Percentiles rank a stretch among this genome's conserved stretches.
These are phyloP conservation scores for Melastoma candidum DNA, from an alignment of 441 rosid species.

Conservation along the genomic window DNA sequence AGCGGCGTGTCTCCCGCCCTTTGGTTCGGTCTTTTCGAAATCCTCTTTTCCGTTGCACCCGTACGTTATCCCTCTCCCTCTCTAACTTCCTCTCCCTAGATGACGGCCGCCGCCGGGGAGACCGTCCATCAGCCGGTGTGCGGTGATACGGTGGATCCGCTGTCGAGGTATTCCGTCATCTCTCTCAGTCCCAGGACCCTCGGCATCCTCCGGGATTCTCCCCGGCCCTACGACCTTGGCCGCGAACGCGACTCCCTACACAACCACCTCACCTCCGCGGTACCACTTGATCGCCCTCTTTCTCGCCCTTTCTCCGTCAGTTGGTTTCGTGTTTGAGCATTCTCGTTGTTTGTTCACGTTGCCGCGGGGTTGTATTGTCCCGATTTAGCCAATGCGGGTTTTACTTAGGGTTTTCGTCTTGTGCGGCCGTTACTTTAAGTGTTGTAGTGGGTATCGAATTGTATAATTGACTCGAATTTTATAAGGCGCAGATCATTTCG, in stretches of 20 bases:
- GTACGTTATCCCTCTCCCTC: not conserved
- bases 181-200: constrained; percentile 53
- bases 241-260: constrained; percentile 31
- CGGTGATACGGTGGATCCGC: constrained; percentile 34
- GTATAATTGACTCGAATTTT: too few relatives aligned
- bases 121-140: not conserved
- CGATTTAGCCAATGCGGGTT: too few relatives aligned
- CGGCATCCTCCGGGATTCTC: constrained; percentile 26
- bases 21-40: too few relatives aligned
- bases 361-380: too few relatives aligned
- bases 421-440: too few relatives aligned
- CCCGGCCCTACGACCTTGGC: constrained; percentile 18
- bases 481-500: too few relatives aligned
- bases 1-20: too few relatives aligned
- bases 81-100: not conserved
- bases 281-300: constrained; percentile 8
- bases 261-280: constrained; percentile 50
- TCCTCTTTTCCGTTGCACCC: not conserved
- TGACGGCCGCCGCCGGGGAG: not conserved
- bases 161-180: constrained; percentile 35
- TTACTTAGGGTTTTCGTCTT: too few relatives aligned
- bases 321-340: not conserved
- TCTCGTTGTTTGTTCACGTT: not conserved
- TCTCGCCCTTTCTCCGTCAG: not conserved
- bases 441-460: too few relatives aligned